phyloP scores from a whole-genome alignment of 2,329 filamentous ascomycete genomes.

The Penicillium sp. region DNA sequence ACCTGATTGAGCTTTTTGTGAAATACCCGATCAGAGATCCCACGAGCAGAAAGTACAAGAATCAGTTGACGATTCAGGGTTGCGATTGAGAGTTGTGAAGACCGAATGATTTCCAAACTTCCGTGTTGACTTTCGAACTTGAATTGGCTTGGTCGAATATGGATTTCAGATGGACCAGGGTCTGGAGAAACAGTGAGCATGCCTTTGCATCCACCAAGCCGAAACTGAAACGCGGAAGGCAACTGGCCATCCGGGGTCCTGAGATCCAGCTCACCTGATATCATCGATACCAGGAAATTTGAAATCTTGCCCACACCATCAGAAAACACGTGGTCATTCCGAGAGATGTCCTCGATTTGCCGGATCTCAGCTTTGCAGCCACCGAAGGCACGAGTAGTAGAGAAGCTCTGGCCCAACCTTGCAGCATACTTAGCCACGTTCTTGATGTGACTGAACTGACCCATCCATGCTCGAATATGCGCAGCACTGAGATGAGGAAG shows the following conservation, averaged over 20 bases:
- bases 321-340: conserved; percentile 74
- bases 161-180: conserved; percentile 68
- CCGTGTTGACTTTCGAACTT: conserved; percentile 78
- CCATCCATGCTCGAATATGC: conserved; percentile 84
- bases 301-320: conserved; percentile 97
- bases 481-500: conserved; percentile 69
- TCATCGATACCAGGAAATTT: conserved; percentile 71
- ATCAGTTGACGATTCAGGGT: conserved; percentile 91
- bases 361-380: conserved; percentile 63
- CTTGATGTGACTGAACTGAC: conserved; percentile 77
- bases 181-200: conserved; percentile 77
- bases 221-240: conserved; percentile 89
- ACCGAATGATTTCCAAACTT: conserved; percentile 82
- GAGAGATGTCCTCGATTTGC: conserved; percentile 70
- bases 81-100: conserved; percentile 75
- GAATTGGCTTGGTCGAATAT: conserved; percentile 80
- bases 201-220: conserved; percentile 90
- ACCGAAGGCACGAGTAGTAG: conserved; percentile 78
- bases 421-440: conserved; percentile 89
- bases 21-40: conserved; percentile 71
- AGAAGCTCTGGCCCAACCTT: conserved; percentile 91
- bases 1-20: conserved; percentile 68
- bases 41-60: conserved; percentile 76
- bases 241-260: conserved; percentile 56
- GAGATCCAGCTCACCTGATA: conserved; percentile 71